Conservation (phyloP, 805 yeast species). For the Starmerella riodocensis region DNA sequence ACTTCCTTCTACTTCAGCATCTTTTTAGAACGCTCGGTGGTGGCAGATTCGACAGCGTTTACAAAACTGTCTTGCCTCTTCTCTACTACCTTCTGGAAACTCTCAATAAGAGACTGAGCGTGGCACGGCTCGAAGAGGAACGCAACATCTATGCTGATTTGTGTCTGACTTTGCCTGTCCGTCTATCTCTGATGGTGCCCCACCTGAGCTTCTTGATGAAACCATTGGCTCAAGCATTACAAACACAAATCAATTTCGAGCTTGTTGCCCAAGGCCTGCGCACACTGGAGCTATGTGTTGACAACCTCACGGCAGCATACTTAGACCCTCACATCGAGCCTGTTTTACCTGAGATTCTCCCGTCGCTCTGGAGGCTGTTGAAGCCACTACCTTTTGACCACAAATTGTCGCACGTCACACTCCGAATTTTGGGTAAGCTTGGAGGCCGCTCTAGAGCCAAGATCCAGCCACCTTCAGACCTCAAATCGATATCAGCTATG, state of each 20-base stretch:
- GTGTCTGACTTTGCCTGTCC: slow-evolving; percentile 89
- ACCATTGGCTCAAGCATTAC: slow-evolving; percentile 81
- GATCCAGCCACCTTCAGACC: slow-evolving; percentile 58
- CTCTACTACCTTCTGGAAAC: slow-evolving; percentile 77
- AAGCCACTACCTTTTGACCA: slow-evolving; percentile 90
- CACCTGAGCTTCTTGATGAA: slow-evolving; percentile 77
- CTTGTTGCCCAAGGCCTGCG: slow-evolving; percentile 87
- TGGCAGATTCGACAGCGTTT: slow-evolving; percentile 84
- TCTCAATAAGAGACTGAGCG: slow-evolving; percentile 64
- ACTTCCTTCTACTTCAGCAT: slow-evolving; percentile 76
- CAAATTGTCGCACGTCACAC: slow-evolving; percentile 87
- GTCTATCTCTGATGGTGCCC: slow-evolving; percentile 86
- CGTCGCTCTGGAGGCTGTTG: slow-evolving; percentile 79
- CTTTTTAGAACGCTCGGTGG: slow-evolving; percentile 92
- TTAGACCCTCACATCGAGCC: slow-evolving; percentile 97
- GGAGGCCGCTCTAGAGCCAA: slow-evolving; percentile 93
- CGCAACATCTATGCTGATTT: slow-evolving; percentile 88
- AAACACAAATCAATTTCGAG: slow-evolving; percentile 61
- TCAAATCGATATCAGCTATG: slow-evolving; percentile 37
- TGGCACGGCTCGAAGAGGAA: slow-evolving; percentile 79
- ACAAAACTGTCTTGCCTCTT: slow-evolving; percentile 85
- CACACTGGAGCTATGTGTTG: slow-evolving; percentile 90
- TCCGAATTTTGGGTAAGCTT: slow-evolving; percentile 81
- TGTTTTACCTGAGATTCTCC: slow-evolving; percentile 85
- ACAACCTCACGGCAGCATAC: slow-evolving; percentile 87